Conservation (phyloP, 176 grass and related monocot genomes). For the Carex cristatella region DNA sequence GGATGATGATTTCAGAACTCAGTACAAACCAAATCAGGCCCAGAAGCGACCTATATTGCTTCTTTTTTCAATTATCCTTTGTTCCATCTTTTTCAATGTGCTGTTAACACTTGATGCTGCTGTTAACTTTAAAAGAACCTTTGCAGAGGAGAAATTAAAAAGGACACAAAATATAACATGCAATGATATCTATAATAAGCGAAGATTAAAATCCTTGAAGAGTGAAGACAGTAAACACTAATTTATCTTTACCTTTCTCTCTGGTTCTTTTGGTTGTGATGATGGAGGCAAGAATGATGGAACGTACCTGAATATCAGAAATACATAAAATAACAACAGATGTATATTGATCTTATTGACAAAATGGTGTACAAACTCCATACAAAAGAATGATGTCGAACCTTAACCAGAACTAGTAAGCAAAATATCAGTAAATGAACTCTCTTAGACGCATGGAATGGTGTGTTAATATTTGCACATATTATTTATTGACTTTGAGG, state of each 20-base stretch:
- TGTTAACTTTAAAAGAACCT: neutral
- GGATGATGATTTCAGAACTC: neutral
- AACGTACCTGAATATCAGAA: slow-evolving; percentile 78
- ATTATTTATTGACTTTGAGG: neutral
- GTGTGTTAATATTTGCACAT: neutral
- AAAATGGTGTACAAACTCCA: neutral
- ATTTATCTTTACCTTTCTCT: slow-evolving; percentile 69
- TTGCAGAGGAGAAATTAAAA: neutral
- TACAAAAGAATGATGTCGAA: slow-evolving; percentile 12
- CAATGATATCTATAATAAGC: neutral
- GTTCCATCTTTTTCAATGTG: neutral
- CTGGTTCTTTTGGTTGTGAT: slow-evolving; percentile 65
- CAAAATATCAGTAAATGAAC: neutral
- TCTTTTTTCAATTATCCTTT: neutral
- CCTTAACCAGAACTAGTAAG: slow-evolving; percentile 2
- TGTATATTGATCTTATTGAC: neutral
- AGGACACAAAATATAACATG: neutral
- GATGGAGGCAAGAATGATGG: slow-evolving; percentile 95
- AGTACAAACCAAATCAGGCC: neutral
- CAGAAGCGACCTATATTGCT: neutral
- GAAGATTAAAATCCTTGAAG: neutral
- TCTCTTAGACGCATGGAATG: neutral
- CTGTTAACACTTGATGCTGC: neutral
- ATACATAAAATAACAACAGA: slow-evolving; percentile 13
- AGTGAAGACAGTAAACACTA: slow-evolving; percentile 7